phyloP scores from a whole-genome alignment of 768 basidiomycete genomes.

The Termitomyces sp. region DNA sequence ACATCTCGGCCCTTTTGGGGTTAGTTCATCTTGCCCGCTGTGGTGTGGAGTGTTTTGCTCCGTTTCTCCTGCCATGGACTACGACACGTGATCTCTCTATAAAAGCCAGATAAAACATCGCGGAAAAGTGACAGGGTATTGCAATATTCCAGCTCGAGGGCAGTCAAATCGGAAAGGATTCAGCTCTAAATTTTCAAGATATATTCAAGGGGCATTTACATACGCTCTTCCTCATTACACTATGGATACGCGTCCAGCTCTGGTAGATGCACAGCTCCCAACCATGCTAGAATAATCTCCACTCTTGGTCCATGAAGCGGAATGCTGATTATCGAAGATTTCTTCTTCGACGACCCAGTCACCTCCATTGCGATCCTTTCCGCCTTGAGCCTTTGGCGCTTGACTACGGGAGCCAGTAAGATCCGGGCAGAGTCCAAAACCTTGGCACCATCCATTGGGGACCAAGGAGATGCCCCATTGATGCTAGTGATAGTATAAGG shows the following conservation, averaged over 20 bases:
- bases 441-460: conserved; percentile 39
- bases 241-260: conserved; percentile 47
- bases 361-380: conserved; percentile 42
- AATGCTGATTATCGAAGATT: conserved; percentile 66
- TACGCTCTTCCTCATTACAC: background rate
- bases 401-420: conserved; percentile 63
- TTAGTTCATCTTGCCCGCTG: too few relatives aligned
- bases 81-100: background rate
- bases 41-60: too few relatives aligned
- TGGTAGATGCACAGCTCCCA: conserved; percentile 73
- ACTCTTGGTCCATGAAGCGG: conserved; percentile 83
- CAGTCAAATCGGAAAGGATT: too few relatives aligned
- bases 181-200: background rate
- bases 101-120: background rate
- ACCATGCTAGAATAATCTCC: conserved; percentile 80
- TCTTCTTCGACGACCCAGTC: conserved; percentile 56
- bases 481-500: conserved; percentile 6
- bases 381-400: conserved; percentile 54
- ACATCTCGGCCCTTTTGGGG: too few relatives aligned
- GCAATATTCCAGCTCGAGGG: background rate
- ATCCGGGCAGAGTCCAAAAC: conserved; percentile 66
- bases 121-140: background rate
- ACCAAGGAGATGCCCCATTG: conserved; percentile 3
- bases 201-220: background rate
- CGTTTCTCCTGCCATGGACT: too few relatives aligned